Percentiles rank a stretch among this genome's conserved stretches.
Conservation (phyloP, 2,329 filamentous ascomycete species). For the Dactylellina haptotyla region DNA sequence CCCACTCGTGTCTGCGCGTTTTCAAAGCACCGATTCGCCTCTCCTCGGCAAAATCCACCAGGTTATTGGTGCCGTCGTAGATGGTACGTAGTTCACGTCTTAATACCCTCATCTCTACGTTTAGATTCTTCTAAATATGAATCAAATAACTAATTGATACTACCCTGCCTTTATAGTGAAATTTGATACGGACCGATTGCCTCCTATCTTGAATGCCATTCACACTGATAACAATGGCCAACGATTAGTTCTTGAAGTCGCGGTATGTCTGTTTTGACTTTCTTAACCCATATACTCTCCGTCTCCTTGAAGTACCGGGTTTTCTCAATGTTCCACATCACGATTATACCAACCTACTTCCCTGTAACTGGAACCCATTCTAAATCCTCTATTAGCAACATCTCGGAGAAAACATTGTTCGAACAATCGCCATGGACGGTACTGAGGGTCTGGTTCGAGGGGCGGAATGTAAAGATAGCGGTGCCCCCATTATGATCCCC, state of each 20-base stretch:
- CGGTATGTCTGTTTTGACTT: constrained; percentile 71
- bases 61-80: constrained; percentile 99
- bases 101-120: not conserved
- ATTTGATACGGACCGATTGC: constrained; percentile 93
- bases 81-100: constrained; percentile 73
- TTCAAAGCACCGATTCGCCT: constrained; percentile 69
- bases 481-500: constrained; percentile 93
- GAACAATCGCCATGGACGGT: constrained; percentile 99
- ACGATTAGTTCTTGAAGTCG: constrained; percentile 95
- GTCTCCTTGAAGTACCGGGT: no score
- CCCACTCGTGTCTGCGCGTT: constrained; percentile 70
- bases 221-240: constrained; percentile 89
- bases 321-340: not conserved
- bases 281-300: no score
- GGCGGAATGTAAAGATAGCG: constrained; percentile 83
- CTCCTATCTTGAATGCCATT: constrained; percentile 96
- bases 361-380: constrained; percentile 2
- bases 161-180: constrained; percentile 66
- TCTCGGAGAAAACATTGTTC: constrained; percentile 98
- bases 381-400: constrained; percentile 77
- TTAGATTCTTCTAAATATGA: not conserved
- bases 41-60: constrained; percentile 74
- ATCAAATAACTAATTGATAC: not conserved
- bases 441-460: constrained; percentile 97
- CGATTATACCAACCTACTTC: no score